Percentiles rank a stretch among this genome's conserved stretches.
These are phyloP conservation scores for Bryoglossum gracile DNA, from an alignment of 495 filamentous ascomycete genomes.

Conservation along the genomic window DNA sequence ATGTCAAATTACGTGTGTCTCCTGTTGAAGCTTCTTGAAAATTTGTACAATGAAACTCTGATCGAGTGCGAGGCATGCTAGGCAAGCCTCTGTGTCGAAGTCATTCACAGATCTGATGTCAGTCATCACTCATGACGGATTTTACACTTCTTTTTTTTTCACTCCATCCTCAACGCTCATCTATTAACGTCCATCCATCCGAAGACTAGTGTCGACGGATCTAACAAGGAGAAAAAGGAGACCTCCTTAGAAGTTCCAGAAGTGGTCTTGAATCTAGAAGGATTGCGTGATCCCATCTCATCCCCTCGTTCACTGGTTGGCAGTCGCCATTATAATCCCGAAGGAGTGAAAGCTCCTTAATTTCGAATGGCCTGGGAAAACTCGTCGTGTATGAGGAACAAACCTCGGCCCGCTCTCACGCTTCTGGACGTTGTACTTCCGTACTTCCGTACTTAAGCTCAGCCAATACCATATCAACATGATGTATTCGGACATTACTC, in stretches of 20 bases:
- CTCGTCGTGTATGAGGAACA: background rate
- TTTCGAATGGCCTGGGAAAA: too few relatives aligned
- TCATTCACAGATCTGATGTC: too few relatives aligned
- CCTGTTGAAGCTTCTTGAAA: too few relatives aligned
- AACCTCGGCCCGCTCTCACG: background rate
- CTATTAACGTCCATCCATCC: too few relatives aligned
- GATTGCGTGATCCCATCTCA: background rate
- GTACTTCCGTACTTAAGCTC: background rate
- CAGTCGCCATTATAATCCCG: background rate
- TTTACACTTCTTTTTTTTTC: too few relatives aligned
- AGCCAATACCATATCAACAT: background rate
- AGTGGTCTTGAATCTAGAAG: background rate
- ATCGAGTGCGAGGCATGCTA: too few relatives aligned
- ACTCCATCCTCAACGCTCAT: too few relatives aligned
- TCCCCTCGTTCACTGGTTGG: background rate
- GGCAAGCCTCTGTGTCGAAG: too few relatives aligned
- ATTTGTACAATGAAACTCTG: too few relatives aligned
- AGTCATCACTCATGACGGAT: too few relatives aligned
- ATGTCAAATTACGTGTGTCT: too few relatives aligned
- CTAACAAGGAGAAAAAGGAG: background rate
- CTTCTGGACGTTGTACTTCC: background rate
- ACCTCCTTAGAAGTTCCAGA: background rate
- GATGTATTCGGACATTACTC: background rate
- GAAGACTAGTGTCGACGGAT: background rate
- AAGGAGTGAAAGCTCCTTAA: background rate